These are phyloP conservation scores for Ramaria rubella DNA, from an alignment of 768 basidiomycete genomes.

Conservation along the genomic window DNA sequence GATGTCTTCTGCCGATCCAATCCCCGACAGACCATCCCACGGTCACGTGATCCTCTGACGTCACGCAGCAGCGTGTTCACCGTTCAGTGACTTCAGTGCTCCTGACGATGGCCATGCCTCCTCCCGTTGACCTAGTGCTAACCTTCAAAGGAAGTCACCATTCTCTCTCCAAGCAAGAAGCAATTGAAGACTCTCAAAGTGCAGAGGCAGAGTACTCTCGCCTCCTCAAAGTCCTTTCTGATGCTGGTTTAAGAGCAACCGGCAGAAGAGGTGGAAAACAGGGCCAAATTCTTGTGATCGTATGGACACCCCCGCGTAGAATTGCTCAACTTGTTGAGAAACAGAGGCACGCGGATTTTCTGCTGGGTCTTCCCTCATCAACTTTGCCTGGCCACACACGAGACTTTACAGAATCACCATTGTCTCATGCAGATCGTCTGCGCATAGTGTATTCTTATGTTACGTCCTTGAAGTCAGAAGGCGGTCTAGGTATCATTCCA, in stretches of 20 bases:
- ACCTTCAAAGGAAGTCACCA: constrained; percentile 54
- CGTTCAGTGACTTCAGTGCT: not conserved
- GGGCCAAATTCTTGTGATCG: constrained; percentile 70
- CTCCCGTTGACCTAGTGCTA: constrained; percentile 67
- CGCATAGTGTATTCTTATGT: constrained; percentile 71
- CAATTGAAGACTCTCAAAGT: constrained; percentile 52
- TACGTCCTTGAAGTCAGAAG: constrained; percentile 62
- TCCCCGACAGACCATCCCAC: no score
- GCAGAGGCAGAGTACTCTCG: constrained; percentile 64
- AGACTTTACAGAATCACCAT: constrained; percentile 31
- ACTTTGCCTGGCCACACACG: constrained; percentile 38
- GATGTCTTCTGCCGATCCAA: not conserved
- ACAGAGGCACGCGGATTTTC: constrained; percentile 81
- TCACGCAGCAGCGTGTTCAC: not conserved
- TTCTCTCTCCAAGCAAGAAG: constrained; percentile 50
- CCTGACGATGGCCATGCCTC: constrained; percentile 16
- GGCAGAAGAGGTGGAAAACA: constrained; percentile 71
- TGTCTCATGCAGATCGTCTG: constrained; percentile 71
- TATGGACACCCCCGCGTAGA: constrained; percentile 57
- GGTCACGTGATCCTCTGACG: not conserved
- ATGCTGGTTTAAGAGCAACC: constrained; percentile 61
- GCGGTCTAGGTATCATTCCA: constrained; percentile 78
- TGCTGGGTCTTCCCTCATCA: constrained; percentile 62
- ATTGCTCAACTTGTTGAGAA: constrained; percentile 58
- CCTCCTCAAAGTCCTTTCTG: constrained; percentile 53